Conservation (phyloP, 768 basidiomycete species). For the Trametes punicea region DNA sequence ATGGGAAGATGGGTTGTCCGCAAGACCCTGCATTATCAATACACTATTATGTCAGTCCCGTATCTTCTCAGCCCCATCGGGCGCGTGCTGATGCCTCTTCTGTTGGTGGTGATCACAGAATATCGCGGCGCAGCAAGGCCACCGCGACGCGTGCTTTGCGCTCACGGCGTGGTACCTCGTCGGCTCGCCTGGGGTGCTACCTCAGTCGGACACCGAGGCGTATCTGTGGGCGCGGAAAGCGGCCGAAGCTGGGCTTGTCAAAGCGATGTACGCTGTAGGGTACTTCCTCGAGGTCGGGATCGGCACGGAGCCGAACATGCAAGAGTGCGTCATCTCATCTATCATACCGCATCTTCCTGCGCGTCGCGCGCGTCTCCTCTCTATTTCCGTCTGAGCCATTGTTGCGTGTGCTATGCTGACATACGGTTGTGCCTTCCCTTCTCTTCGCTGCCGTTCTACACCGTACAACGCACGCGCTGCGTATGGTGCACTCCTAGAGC, state of each 20-base stretch:
- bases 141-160: slow-evolving; percentile 96
- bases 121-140: slow-evolving; percentile 96
- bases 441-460: background rate
- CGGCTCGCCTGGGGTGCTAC: slow-evolving; percentile 94
- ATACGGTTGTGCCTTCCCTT: slow-evolving; percentile 6
- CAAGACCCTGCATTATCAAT: slow-evolving; percentile 96
- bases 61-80: background rate
- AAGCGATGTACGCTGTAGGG: slow-evolving; percentile 97
- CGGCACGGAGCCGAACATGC: slow-evolving; percentile 63
- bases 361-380: background rate
- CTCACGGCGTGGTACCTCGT: slow-evolving; percentile 99
- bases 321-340: slow-evolving; percentile 50
- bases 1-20: slow-evolving; percentile 97
- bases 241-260: slow-evolving; percentile 85
- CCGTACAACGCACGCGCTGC: background rate
- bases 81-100: slow-evolving; percentile 5
- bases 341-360: slow-evolving; percentile 1
- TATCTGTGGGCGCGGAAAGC: slow-evolving; percentile 97
- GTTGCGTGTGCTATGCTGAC: background rate
- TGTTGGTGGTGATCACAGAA: slow-evolving; percentile 49
- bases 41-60: slow-evolving; percentile 89
- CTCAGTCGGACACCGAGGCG: slow-evolving; percentile 98
- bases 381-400: background rate
- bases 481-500: slow-evolving; percentile 67
- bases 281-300: slow-evolving; percentile 98